A percentile compares a stretch with the other conserved stretches of the same genome.
phyloP scores from a whole-genome alignment of 495 filamentous ascomycete species.

The Talaromyces borbonicus region DNA sequence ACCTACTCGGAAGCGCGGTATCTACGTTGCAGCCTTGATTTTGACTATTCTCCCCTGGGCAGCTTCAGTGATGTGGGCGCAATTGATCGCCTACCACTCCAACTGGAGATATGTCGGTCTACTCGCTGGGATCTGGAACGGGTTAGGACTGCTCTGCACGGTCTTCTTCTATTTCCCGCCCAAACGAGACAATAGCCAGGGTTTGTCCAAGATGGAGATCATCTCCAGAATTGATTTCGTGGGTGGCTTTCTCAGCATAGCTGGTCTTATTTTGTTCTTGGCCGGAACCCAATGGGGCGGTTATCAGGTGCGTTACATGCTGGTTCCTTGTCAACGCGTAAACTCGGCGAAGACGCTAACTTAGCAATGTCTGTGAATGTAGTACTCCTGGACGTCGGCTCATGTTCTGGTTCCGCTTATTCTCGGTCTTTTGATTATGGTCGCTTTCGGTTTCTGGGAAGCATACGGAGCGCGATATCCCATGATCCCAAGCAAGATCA shows the following conservation, averaged over 20 bases:
- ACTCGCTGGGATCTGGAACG: conserved; percentile 50
- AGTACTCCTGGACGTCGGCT: conserved; percentile 49
- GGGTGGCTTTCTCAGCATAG: conserved; percentile 57
- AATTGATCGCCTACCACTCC: conserved; percentile 51
- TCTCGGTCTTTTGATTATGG: conserved; percentile 41
- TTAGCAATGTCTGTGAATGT: background rate
- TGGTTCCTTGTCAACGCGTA: background rate
- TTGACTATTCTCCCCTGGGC: conserved; percentile 61
- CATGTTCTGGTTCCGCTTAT: conserved; percentile 53
- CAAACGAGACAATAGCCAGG: conserved; percentile 44
- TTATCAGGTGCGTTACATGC: conserved; percentile 39
- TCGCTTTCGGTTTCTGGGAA: conserved; percentile 53
- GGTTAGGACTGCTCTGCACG: conserved; percentile 51
- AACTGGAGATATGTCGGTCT: conserved; percentile 58
- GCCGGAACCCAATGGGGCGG: conserved; percentile 61
- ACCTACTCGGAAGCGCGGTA: conserved; percentile 55
- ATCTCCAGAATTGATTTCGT: conserved; percentile 52
- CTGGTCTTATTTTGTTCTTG: conserved; percentile 54
- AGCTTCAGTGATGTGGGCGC: conserved; percentile 59
- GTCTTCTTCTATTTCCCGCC: conserved; percentile 59
- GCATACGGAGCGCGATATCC: conserved; percentile 49
- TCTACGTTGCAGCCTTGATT: conserved; percentile 56
- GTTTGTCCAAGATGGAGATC: conserved; percentile 39
- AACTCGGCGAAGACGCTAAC: background rate
- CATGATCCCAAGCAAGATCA: conserved; percentile 55